Base-by-base conservation (phyloP, 495 filamentous ascomycete species). In the Hyphodiscus hymeniophilus region DNA sequence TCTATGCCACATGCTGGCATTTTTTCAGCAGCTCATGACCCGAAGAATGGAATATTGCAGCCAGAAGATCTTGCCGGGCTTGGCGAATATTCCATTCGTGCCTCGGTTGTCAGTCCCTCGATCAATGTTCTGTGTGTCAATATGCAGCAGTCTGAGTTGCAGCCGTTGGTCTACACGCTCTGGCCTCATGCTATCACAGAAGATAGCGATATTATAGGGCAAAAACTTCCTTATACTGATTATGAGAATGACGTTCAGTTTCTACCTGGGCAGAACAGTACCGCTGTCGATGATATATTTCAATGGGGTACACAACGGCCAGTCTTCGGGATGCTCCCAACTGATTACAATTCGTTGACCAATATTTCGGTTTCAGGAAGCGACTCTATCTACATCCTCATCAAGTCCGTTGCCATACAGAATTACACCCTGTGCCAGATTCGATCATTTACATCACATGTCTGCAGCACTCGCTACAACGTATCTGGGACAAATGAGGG, bases 1-100 rank as follows among this genome's bases (percentile, higher is more conserved):
- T 80, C 82, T 2, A 80, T 88, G 70, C 85, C 85, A 0, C 84
- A 89, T 47, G 69, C 76, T 2, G 81, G 81, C 1, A 65, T 90
- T 3, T 74, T 81, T 21, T 61, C 61, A 17, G 84, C 84, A 2
- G 77, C 79, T 0, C 67, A 66, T 20, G 68, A 85, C 52, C 53
- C 64, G 0, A 61, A 50, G 21, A 90, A 89, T 58, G 55, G 62
- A 2, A 85, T 90, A 38, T 57, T 79, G 33, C 83, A 88, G 52
- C 84, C 85, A 0, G 63, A 70, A 16, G 79, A 83, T 24, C 64
- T 82, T 8, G 70, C 59, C 10, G 82, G 83, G 0, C 69, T 85
- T 20, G 84, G 84, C 12, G 72, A 78, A 42, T 90, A 85, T 55
- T 64, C 58, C 7, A 59, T 90, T 2, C 60, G 70, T 12, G 85